Conservation (phyloP, 1,139 yeast genomes). For the Candida buenavistaensis region DNA sequence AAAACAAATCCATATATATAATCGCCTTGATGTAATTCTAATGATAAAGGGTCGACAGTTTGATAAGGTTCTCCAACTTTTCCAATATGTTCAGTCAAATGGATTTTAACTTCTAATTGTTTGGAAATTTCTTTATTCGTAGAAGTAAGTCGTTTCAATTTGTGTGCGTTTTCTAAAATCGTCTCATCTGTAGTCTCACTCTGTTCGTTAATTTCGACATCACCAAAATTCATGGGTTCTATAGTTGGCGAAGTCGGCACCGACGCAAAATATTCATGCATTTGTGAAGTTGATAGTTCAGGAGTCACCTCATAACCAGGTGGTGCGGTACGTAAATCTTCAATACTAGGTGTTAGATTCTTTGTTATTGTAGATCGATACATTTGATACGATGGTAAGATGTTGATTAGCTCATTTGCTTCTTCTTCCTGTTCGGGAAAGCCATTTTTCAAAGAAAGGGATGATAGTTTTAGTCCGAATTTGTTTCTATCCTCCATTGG, state of each 20-base stretch:
- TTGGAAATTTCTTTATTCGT: constrained; percentile 30
- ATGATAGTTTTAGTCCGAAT: constrained; percentile 11
- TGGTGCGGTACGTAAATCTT: constrained; percentile 33
- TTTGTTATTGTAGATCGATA: constrained; percentile 41
- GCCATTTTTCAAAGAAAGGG: constrained; percentile 7
- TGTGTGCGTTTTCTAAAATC: constrained; percentile 37
- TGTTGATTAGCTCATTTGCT: constrained; percentile 31
- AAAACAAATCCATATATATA: constrained; percentile 39
- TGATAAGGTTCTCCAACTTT: constrained; percentile 30
- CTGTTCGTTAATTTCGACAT: constrained; percentile 10
- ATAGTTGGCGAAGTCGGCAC: constrained; percentile 21
- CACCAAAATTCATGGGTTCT: constrained; percentile 3
- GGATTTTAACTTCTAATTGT: constrained; percentile 27
- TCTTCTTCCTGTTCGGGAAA: constrained; percentile 17
- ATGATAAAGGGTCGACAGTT: constrained; percentile 27
- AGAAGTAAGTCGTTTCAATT: constrained; percentile 32
- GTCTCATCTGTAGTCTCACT: constrained; percentile 18
- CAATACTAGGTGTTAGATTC: constrained; percentile 34
- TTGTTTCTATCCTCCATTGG: constrained; percentile 13
- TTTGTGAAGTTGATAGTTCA: constrained; percentile 9
- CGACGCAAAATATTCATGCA: constrained; percentile 22
- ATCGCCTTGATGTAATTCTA: constrained; percentile 42
- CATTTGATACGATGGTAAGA: constrained; percentile 45
- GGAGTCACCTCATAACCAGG: constrained; percentile 36
- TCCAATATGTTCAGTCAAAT: constrained; percentile 33